These are phyloP conservation scores for Pseudogymnoascus sp. DNA, from an alignment of 2,329 filamentous ascomycete species.

Conservation along the genomic window DNA sequence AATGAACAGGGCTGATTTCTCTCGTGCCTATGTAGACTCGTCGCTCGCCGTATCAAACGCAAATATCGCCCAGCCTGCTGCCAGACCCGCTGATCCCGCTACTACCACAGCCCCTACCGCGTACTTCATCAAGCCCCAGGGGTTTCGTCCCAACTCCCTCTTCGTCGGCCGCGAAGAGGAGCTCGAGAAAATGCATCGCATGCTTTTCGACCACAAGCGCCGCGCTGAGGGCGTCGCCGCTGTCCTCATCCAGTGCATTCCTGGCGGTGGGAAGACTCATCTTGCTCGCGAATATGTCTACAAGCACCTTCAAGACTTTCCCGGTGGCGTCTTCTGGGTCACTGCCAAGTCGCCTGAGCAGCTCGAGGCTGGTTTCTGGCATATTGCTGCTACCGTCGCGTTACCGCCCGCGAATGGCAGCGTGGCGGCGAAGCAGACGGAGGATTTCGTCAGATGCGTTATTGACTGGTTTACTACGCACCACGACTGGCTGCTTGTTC, in stretches of 20 bases:
- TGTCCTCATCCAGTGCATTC: conserved; percentile 56
- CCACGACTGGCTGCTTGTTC: conserved; percentile 59
- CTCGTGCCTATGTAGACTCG: conserved; percentile 25
- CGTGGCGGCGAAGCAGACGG: conserved; percentile 30
- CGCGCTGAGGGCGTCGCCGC: conserved; percentile 52
- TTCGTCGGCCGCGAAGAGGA: conserved; percentile 56
- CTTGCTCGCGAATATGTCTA: conserved; percentile 62
- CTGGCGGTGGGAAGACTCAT: conserved; percentile 63
- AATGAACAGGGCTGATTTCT: conserved; percentile 27
- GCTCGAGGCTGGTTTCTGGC: conserved; percentile 55
- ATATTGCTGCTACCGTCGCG: conserved; percentile 53
- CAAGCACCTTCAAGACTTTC: conserved; percentile 49
- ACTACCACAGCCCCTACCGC: conserved; percentile 14
- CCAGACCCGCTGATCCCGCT: conserved; percentile 9
- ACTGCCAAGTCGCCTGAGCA: conserved; percentile 53
- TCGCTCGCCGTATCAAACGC: conserved; percentile 23
- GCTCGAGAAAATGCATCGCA: conserved; percentile 49
- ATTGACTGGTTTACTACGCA: conserved; percentile 54
- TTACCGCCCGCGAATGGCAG: conserved; percentile 33
- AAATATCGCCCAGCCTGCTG: conserved; percentile 21
- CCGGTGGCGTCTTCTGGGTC: conserved; percentile 64
- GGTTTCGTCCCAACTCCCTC: conserved; percentile 54
- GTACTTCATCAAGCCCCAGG: conserved; percentile 43
- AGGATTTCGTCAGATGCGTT: conserved; percentile 48
- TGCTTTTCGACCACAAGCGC: conserved; percentile 50